phyloP scores from a whole-genome alignment of 768 basidiomycete genomes.

The Xerocomellus chrysenteron region DNA sequence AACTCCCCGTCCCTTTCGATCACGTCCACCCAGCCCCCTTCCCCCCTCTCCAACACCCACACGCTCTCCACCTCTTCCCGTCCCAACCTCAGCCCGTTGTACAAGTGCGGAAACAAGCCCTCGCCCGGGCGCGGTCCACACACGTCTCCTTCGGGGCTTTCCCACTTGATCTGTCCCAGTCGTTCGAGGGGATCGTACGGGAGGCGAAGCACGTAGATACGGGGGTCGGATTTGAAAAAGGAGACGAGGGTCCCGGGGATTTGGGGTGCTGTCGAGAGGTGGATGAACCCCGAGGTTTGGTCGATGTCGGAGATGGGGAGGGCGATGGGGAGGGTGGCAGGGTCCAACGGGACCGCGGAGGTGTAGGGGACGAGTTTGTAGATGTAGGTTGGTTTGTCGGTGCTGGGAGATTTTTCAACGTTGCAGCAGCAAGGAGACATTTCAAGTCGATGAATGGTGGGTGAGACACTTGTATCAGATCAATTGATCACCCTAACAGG shows the following conservation, averaged over 20 bases:
- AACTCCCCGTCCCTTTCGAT: constrained; percentile 16
- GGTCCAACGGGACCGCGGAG: constrained; percentile 35
- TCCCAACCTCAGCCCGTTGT: constrained; percentile 46
- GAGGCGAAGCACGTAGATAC: constrained; percentile 45
- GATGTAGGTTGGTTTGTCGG: constrained; percentile 45
- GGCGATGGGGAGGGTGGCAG: constrained; percentile 37
- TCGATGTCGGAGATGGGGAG: constrained; percentile 55
- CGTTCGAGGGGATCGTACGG: constrained; percentile 39
- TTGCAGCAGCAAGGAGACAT: constrained; percentile 6
- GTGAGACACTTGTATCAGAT: neutral
- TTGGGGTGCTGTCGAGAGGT: constrained; percentile 54
- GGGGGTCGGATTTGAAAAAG: constrained; percentile 44
- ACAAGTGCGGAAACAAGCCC: constrained; percentile 54
- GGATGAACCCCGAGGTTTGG: constrained; percentile 47
- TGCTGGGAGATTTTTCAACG: neutral
- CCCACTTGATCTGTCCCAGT: constrained; percentile 43
- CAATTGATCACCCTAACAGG: no score
- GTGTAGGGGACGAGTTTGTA: constrained; percentile 58
- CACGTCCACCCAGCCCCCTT: constrained; percentile 34
- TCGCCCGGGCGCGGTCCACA: constrained; percentile 44
- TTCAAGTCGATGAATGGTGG: neutral
- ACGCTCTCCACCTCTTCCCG: constrained; percentile 46
- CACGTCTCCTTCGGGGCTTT: constrained; percentile 41
- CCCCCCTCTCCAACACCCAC: constrained; percentile 22
- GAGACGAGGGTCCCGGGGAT: constrained; percentile 44